Base-by-base conservation (phyloP, 805 yeast genomes). In the Metschnikowia picachoensis region DNA sequence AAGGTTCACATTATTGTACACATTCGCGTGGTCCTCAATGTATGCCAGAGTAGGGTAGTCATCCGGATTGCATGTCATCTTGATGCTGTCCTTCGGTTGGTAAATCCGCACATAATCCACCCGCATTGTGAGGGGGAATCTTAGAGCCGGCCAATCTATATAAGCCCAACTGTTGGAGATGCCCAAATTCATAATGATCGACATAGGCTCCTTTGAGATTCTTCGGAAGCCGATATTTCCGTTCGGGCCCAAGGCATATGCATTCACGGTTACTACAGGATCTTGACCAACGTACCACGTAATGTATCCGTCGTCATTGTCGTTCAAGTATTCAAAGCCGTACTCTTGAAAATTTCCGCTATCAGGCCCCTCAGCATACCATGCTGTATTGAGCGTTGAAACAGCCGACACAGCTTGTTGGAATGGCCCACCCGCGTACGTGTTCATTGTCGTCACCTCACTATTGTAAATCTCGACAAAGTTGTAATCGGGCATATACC, bases 341-440 rank as follows among this genome's bases (percentile, higher is more conserved):
- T 78, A 89, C 37, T 72, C 76, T 65, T 92, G 98, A 73, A 67
- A 92, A 46, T 72, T 62, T 41, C 67, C 74, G 5, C 52, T 60
- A 45, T 72, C 74, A 14, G 70, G 76, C 39, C 88, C 88, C 48
- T 60, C 64, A 60, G 88, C 83, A 65, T 86, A 91, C 97, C 98
- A 92, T 0, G 81, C 71, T 2, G 80, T 73, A 65, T 90, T 91
- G 55, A 92, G 72, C 2, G 87, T 83, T 0, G 97, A 78, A 7
- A 81, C 79, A 0, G 83, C 95, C 4, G 97, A 88, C 15, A 92
- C 76, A 41, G 97, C 97, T 68, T 92, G 92, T 70, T 92, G 98
- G 67, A 76, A 80, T 1, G 97, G 96, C 39, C 97, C 97, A 49
- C 98, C 99, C 29, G 87, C 74, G 67, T 88, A 91, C 1, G 88